These are phyloP conservation scores for Chytridium lagenaria DNA, from an alignment of 371 early-diverging fungal species.

Conservation along the genomic window DNA sequence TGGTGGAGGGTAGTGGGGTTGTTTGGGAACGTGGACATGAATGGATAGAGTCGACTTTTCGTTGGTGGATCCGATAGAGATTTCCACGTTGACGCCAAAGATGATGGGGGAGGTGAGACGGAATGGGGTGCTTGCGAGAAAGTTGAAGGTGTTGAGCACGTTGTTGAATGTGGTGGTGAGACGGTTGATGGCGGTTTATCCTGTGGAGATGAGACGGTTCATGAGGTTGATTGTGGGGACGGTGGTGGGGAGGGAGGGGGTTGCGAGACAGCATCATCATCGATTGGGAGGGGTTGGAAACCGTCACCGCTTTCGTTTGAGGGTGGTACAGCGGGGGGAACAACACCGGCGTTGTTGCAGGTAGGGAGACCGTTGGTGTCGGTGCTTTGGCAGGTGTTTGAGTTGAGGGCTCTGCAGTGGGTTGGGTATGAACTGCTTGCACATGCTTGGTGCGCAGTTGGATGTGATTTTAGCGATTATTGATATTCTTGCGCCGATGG, in stretches of 20 bases:
- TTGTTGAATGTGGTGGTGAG: constrained; percentile 54
- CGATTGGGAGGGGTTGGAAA: not conserved
- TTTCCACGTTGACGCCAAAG: constrained; percentile 30
- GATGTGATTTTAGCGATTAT: constrained; percentile 46
- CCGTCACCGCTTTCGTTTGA: not conserved
- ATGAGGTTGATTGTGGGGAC: constrained; percentile 36
- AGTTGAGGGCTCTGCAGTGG: constrained; percentile 56
- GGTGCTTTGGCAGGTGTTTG: constrained; percentile 63
- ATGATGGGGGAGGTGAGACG: not conserved
- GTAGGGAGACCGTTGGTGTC: constrained; percentile 58
- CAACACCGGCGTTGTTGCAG: constrained; percentile 33
- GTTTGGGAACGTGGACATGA: constrained; percentile 52
- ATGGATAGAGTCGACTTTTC: constrained; percentile 50
- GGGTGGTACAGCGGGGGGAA: not conserved
- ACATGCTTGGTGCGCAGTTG: constrained; percentile 53
- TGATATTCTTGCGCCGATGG: constrained; percentile 21
- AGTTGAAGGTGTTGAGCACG: constrained; percentile 54
- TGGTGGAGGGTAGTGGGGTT: constrained; percentile 26
- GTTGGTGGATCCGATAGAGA: constrained; percentile 47
- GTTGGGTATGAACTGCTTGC: constrained; percentile 50
- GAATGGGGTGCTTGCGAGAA: constrained; percentile 44
- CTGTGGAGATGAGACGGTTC: constrained; percentile 48
- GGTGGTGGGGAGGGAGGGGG: constrained; percentile 15
- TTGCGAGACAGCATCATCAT: constrained; percentile 4
- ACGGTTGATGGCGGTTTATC: constrained; percentile 44